These are phyloP conservation scores for Murraya koenigii DNA, from an alignment of 345 rosid species.

Conservation along the genomic window DNA sequence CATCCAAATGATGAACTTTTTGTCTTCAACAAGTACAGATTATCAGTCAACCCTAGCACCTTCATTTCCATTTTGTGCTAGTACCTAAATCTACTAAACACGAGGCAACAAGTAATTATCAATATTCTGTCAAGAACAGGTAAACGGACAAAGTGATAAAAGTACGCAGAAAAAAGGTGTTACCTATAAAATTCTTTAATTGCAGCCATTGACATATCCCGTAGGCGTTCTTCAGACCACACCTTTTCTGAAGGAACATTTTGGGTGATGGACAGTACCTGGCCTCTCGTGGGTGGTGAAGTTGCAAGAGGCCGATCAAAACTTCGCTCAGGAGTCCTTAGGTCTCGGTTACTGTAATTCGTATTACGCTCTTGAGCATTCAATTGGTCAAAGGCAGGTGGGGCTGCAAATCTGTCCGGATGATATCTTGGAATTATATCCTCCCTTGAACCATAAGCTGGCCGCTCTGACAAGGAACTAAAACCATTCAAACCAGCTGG, in stretches of 20 bases:
- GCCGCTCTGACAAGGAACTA: conserved; percentile 38
- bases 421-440: conserved; percentile 43
- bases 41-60: neutral
- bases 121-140: neutral
- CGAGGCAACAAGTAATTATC: neutral
- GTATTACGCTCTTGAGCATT: conserved; percentile 48
- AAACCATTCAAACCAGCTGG: conserved; percentile 59
- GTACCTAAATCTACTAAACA: neutral
- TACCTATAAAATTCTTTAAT: conserved; percentile 97
- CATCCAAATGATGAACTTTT: neutral
- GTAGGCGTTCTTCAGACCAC: conserved; percentile 58
- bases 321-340: conserved; percentile 37
- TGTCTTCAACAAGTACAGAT: neutral
- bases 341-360: conserved; percentile 50
- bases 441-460: conserved; percentile 41
- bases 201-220: conserved; percentile 61
- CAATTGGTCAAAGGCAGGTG: conserved; percentile 44
- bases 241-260: conserved; percentile 47
- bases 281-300: conserved; percentile 46
- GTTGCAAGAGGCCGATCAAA: conserved; percentile 51
- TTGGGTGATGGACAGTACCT: conserved; percentile 34
- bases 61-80: neutral
- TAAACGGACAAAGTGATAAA: neutral
- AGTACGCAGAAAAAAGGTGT: neutral
- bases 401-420: conserved; percentile 49